These are phyloP conservation scores for Coemansia asiatica DNA, from an alignment of 192 early-diverging fungal genomes.

Conservation along the genomic window DNA sequence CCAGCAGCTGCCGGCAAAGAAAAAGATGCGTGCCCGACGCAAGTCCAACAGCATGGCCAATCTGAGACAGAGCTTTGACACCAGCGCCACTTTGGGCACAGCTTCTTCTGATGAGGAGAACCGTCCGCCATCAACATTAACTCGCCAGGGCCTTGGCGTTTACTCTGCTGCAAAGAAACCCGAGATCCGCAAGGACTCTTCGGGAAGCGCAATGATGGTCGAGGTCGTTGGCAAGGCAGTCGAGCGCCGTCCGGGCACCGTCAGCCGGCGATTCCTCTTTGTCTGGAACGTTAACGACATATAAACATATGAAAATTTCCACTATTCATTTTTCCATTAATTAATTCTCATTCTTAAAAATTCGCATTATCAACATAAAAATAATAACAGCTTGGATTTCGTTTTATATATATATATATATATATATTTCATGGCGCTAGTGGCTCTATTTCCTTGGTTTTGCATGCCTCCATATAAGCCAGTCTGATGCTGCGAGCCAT, in stretches of 20 bases:
- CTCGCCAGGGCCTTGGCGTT: background rate
- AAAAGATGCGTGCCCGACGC: conserved; percentile 39
- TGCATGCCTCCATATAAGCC: conserved; percentile 39
- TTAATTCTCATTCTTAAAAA: no score
- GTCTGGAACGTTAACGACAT: conserved; percentile 52
- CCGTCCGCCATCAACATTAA: background rate
- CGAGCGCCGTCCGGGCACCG: conserved; percentile 49
- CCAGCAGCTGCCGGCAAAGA: conserved; percentile 33
- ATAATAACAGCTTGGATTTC: no score
- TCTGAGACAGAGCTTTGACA: conserved; percentile 22
- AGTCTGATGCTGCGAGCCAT: conserved; percentile 23
- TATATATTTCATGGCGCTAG: background rate
- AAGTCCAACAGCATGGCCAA: conserved; percentile 40
- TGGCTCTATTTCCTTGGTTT: conserved; percentile 10
- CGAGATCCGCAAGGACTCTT: conserved; percentile 18
- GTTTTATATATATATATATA: background rate
- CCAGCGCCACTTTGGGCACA: background rate
- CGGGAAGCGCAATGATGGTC: conserved; percentile 41
- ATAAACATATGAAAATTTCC: conserved; percentile 8
- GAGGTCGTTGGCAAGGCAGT: conserved; percentile 44
- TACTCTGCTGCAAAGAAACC: conserved; percentile 1
- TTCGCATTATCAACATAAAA: background rate
- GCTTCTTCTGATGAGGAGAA: conserved; percentile 15
- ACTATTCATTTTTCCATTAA: no score
- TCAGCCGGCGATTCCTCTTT: conserved; percentile 51